Base-by-base conservation (phyloP, 495 filamentous ascomycete species). In the Tetracladium setigerum region DNA sequence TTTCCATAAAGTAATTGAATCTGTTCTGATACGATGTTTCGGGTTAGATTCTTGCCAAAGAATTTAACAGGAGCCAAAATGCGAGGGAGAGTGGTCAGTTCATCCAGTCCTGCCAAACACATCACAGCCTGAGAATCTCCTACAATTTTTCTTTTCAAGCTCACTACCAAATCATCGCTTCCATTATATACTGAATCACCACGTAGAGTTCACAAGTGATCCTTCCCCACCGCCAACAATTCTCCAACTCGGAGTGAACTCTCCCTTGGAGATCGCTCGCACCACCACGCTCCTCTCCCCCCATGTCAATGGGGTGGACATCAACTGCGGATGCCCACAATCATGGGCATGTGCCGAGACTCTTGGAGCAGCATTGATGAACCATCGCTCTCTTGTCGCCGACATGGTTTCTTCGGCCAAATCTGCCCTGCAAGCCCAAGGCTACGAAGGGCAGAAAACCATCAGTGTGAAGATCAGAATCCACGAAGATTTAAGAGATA, bases 261-360 rank as follows among this genome's bases (percentile, higher is more conserved):
- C 64, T 0, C 67, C 77, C 18, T 49, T 62, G 11, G 81, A 85
- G 54, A 70, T 85, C 45, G 71, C 77, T 2, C 66, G 77, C 16
- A 78, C 80, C 1, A 77, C 78, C 0, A 65, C 77, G 33, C 71
- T 84, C 47, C 73, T 77, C 30, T 71, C 67, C 5, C 79, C 81
- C 14, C 80, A 67, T 50, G 66, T 72, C 49, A 74, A 71, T 43
- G 81, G 81, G 47, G 73, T 85, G 14, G 77, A 83, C 53, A 61
- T 85, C 12, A 85, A 85, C 60, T 85, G 81, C 56, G 81, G 81
- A 10, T 85, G 81, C 49, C 81, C 81, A 2, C 81, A 85, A 62
- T 74, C 72, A 4, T 85, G 81, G 81, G 81, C 81, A 0, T 78
- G 81, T 48, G 69, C 76, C 36, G 73, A 77, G 47, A 71, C 68